Evolutionary conservation across 2,329 filamentous ascomycete genomes (phyloP).

Genomic region (Pseudofabraea citricarpa): DNA sequence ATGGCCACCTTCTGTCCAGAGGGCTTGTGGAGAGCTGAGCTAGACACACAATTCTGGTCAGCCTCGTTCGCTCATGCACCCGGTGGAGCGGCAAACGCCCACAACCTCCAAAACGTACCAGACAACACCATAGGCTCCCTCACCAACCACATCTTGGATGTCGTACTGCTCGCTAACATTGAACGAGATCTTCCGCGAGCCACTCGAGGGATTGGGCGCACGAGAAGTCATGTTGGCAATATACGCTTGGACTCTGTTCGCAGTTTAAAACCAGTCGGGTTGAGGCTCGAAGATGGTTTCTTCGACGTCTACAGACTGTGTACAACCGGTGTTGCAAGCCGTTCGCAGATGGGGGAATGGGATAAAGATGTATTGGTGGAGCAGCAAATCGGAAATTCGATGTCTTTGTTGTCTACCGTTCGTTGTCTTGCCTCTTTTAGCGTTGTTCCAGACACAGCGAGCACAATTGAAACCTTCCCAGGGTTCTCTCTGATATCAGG

Average conservation of each 20-base stretch:
- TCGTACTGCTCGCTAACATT: conserved; percentile 99
- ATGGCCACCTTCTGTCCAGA: conserved; percentile 98
- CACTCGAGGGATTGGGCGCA: conserved; percentile 45
- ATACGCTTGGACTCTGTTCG: background rate
- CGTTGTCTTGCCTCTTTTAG: background rate
- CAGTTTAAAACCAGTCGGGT: conserved; percentile 1
- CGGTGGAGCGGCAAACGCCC: conserved; percentile 1
- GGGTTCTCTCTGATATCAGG: background rate
- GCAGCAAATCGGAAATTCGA: background rate
- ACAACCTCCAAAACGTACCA: conserved; percentile 58
- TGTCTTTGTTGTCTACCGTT: conserved; percentile 5
- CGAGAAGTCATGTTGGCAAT: conserved; percentile 34
- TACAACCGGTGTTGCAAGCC: conserved; percentile 1
- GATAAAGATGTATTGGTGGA: background rate
- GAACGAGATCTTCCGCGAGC: conserved; percentile 94
- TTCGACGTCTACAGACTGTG: conserved; percentile 5
- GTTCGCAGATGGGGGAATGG: conserved; percentile 1
- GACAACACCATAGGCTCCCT: conserved; percentile 97
- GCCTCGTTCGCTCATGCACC: background rate
- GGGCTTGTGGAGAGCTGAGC: conserved; percentile 96
- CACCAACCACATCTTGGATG: conserved; percentile 98
- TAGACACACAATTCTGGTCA: conserved; percentile 30
- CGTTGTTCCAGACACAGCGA: conserved; percentile 1
- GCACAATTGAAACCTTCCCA: background rate
- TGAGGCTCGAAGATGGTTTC: background rate